Base-by-base conservation (phyloP, 1,284 basidiomycete genomes). In the Ganoderma boninense region DNA sequence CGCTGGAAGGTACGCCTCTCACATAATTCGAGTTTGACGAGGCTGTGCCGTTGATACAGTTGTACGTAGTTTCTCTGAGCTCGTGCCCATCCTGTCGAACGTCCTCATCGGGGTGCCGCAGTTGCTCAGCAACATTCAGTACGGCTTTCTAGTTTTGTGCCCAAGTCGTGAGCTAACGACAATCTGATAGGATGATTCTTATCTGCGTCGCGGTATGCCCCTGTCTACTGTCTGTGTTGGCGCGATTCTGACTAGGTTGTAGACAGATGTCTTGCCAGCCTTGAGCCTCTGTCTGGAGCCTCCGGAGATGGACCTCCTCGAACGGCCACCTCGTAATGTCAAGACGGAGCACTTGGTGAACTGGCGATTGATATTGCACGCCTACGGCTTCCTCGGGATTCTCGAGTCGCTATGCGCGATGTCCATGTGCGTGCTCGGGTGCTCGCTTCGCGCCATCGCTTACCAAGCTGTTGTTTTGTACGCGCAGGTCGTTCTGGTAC, bases 311-410 rank as follows among this genome's bases (percentile, higher is more conserved):
- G 79, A 76, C n/a, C 80, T 89, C 1, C 83, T 93, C 54, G 75
- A 84, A 18, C 85, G 91, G 29, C 87, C 87, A 67, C 92, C 92
- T 0, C 84, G 92, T 35, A 86, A 92, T 69, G 84, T 87, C 44
- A 88, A 83, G 72, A 87, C 76, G 3, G 87, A 89, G 64, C 82
- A 86, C 32, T 80, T 89, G 32, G 86, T 81, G 0, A 81, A 86
- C 68, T 78, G 80, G 77, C 79, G 75, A 40, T 82, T 92, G 38
- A 81, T 92, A 35, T 73, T 85, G 3, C 91, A 93, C 32, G 90
- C 90, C 0, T 93, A 92, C 77, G 81, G 85, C 14, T 90, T 91
- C 79, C 79, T 92, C 13, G 90, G 91, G 18, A 68, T 92, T 16
- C 70, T 88, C 23, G 87, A 91, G 77, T 84, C 83, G 20, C 73